Conservation (phyloP, 2,329 filamentous ascomycete genomes). For the Trichoderma arundinaceum region DNA sequence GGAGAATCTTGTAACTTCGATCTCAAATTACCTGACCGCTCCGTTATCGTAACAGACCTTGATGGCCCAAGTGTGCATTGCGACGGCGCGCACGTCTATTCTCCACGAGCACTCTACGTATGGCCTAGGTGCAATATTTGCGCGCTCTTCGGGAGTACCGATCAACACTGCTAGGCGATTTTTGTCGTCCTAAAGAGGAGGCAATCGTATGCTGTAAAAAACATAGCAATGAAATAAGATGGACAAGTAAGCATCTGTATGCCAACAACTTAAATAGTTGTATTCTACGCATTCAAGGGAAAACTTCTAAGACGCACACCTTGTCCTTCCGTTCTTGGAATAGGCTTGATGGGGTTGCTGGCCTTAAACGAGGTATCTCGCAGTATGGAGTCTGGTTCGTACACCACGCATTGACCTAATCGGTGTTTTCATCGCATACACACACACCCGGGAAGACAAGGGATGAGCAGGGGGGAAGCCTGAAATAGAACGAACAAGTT, state of each 20-base stretch:
- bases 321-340: background rate
- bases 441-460: background rate
- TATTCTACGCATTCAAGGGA: background rate
- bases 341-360: background rate
- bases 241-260: background rate
- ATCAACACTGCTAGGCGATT: background rate
- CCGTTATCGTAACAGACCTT: constrained; percentile 26
- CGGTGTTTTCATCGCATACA: constrained; percentile 8
- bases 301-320: background rate
- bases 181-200: background rate
- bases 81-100: background rate
- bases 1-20: constrained; percentile 3
- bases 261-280: background rate
- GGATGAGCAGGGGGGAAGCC: background rate
- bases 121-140: background rate
- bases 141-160: background rate
- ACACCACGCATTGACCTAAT: background rate
- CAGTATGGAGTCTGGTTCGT: background rate
- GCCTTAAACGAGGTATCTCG: constrained; percentile 3
- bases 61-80: constrained; percentile 16
- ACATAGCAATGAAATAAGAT: background rate
- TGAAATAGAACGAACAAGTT: constrained; percentile 6
- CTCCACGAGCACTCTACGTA: background rate
- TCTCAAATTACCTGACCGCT: constrained; percentile 17
- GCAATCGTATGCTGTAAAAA: background rate